Evolutionary conservation across 768 basidiomycete genomes (phyloP).

Genomic region (Boletellus ananas): DNA sequence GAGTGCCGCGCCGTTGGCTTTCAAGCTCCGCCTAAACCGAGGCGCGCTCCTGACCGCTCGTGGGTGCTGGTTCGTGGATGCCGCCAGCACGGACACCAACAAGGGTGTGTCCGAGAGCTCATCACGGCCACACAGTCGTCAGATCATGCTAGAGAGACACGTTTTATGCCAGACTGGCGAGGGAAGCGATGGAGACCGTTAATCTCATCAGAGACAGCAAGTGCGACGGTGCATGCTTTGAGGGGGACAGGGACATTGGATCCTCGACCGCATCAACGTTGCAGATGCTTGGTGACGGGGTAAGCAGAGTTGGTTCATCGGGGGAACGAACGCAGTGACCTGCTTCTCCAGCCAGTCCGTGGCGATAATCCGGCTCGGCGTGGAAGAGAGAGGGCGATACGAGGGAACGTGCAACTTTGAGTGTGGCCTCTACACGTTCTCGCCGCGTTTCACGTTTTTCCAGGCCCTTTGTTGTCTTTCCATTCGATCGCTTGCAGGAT

Average conservation of each 20-base stretch:
- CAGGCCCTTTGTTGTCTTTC: too few relatives aligned
- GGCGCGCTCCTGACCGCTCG: too few relatives aligned
- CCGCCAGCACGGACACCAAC: conserved; percentile 60
- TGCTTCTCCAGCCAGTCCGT: conserved; percentile 61
- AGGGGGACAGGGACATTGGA: conserved; percentile 63
- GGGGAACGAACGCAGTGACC: neutral
- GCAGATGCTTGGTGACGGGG: conserved; percentile 78
- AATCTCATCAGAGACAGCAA: conserved; percentile 41
- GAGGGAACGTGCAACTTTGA: conserved; percentile 61
- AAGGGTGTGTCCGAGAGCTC: conserved; percentile 29
- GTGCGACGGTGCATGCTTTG: conserved; percentile 53
- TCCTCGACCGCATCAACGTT: conserved; percentile 86
- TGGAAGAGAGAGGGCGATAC: conserved; percentile 64
- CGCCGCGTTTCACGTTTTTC: too few relatives aligned
- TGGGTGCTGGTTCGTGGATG: too few relatives aligned
- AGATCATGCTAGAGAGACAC: conserved; percentile 68
- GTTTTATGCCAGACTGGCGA: conserved; percentile 67
- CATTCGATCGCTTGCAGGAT: too few relatives aligned
- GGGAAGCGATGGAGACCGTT: conserved; percentile 71
- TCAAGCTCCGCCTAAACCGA: too few relatives aligned
- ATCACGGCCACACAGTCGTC: conserved; percentile 61
- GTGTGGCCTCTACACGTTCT: conserved; percentile 80
- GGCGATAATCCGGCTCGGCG: conserved; percentile 71
- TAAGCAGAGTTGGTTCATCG: conserved; percentile 24
- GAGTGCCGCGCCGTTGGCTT: too few relatives aligned